Conservation (phyloP, 371 early-diverging fungal species). For the Parasitella parasitica region DNA sequence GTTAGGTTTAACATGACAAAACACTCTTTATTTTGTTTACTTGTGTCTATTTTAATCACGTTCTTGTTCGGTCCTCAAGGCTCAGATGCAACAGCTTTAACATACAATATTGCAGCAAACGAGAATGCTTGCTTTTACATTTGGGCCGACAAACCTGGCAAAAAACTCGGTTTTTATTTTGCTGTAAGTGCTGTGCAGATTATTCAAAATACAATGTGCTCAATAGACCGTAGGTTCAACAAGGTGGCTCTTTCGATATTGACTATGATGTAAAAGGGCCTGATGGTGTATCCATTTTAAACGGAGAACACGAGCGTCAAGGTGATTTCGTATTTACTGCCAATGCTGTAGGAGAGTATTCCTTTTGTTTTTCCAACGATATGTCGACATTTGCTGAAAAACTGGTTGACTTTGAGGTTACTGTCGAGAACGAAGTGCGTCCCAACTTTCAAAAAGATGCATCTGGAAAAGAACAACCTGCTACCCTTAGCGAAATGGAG, state of each 20-base stretch:
- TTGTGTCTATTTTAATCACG: neutral
- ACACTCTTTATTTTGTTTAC: neutral
- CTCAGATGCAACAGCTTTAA: slow-evolving; percentile 63
- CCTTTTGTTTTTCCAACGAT: slow-evolving; percentile 91
- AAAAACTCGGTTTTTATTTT: slow-evolving; percentile 95
- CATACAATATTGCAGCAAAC: slow-evolving; percentile 85
- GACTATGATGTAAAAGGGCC: slow-evolving; percentile 83
- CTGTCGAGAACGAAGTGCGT: slow-evolving; percentile 76
- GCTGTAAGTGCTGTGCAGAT: slow-evolving; percentile 67
- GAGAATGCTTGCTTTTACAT: slow-evolving; percentile 85
- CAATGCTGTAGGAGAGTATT: slow-evolving; percentile 80
- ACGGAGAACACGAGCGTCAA: slow-evolving; percentile 82
- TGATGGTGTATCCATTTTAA: slow-evolving; percentile 55
- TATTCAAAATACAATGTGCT: neutral
- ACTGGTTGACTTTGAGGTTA: slow-evolving; percentile 87
- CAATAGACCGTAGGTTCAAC: slow-evolving; percentile 23
- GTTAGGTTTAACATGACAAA: neutral
- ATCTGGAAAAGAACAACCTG: slow-evolving; percentile 29
- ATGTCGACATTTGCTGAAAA: slow-evolving; percentile 90
- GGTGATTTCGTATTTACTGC: slow-evolving; percentile 90
- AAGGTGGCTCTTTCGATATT: slow-evolving; percentile 90
- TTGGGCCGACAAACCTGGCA: slow-evolving; percentile 64
- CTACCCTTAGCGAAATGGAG: slow-evolving; percentile 64
- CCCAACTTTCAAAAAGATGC: slow-evolving; percentile 25
- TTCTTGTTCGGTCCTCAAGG: neutral